phyloP scores from a whole-genome alignment of 208 protist species.

The Angomonas deanei region DNA sequence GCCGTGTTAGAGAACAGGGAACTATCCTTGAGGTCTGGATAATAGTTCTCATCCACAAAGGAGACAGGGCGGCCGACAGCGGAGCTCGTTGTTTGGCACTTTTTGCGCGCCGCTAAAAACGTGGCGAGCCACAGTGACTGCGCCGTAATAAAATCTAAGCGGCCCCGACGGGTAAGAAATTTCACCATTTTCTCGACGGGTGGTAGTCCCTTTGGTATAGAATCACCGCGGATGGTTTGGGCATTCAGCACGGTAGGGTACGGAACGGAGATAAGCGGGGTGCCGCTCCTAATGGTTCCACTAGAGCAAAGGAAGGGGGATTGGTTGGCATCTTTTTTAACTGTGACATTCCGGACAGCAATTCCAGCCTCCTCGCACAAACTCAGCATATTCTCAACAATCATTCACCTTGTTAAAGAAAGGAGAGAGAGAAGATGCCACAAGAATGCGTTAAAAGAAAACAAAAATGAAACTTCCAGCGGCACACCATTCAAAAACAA shows the following conservation, averaged over 20 bases:
- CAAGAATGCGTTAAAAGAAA: not conserved
- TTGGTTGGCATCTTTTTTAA: constrained; percentile 14
- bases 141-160: constrained; percentile 37
- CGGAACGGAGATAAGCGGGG: constrained; percentile 55
- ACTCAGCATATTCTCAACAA: constrained; percentile 50
- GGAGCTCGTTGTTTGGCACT: not conserved
- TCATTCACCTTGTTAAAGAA: not conserved
- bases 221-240: constrained; percentile 59
- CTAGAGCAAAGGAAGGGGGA: constrained; percentile 23
- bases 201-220: constrained; percentile 34
- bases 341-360: constrained; percentile 44
- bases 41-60: no score
- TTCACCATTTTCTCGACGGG: constrained; percentile 31
- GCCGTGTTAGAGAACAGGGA: no score
- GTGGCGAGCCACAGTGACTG: constrained; percentile 39
- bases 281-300: constrained; percentile 41
- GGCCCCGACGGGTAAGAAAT: constrained; percentile 44
- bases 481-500: not conserved
- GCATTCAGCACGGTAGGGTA: constrained; percentile 60
- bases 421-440: constrained; percentile 5
- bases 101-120: constrained; percentile 33
- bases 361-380: constrained; percentile 53
- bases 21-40: no score
- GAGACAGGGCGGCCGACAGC: no score
- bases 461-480: constrained; percentile 2